Percentiles rank a stretch among this genome's conserved stretches.
Conservation (phyloP, 768 basidiomycete species). For the Hemileccinum impolitum region DNA sequence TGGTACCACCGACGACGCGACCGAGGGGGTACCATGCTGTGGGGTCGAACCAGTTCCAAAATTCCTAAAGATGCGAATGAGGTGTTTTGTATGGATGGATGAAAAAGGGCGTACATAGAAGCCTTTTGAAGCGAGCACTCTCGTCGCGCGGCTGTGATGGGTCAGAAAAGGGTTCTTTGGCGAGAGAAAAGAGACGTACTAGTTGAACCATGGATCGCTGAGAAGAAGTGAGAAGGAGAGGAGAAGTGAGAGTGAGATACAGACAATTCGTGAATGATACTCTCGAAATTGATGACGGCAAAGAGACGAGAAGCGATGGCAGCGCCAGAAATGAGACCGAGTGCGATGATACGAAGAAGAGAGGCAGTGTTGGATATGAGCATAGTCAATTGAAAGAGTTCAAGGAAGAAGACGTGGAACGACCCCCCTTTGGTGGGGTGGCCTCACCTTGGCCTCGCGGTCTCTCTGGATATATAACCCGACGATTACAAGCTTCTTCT, state of each 20-base stretch:
- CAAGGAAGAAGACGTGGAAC: no score
- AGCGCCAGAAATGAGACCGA: conserved; percentile 87
- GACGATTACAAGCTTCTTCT: no score
- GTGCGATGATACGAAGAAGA: conserved; percentile 85
- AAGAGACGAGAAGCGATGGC: conserved; percentile 95
- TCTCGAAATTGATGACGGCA: conserved; percentile 97
- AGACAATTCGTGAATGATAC: conserved; percentile 99
- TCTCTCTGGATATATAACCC: no score
- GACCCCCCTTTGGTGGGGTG: conserved; percentile 14
- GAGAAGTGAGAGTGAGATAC: conserved; percentile 30
- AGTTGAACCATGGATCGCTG: conserved; percentile 99
- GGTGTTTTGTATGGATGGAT: not conserved
- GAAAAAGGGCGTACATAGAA: conserved; percentile 73
- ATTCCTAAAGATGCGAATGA: conserved; percentile 60
- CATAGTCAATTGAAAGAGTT: no score
- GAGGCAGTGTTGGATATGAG: conserved; percentile 86
- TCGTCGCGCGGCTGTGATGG: conserved; percentile 77
- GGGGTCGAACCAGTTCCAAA: conserved; percentile 99
- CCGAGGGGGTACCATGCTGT: conserved; percentile 99
- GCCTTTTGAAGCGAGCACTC: conserved; percentile 84
- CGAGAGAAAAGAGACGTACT: conserved; percentile 51
- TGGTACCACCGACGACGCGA: conserved; percentile 96
- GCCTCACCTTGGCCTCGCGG: conserved; percentile 2
- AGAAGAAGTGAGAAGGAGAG: not conserved
- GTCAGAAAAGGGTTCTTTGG: not conserved